Evolutionary conservation across 2,329 filamentous ascomycete species (phyloP), one percentile per base, ranked within the genome.

Genomic region (Penicillium sp.): DNA sequence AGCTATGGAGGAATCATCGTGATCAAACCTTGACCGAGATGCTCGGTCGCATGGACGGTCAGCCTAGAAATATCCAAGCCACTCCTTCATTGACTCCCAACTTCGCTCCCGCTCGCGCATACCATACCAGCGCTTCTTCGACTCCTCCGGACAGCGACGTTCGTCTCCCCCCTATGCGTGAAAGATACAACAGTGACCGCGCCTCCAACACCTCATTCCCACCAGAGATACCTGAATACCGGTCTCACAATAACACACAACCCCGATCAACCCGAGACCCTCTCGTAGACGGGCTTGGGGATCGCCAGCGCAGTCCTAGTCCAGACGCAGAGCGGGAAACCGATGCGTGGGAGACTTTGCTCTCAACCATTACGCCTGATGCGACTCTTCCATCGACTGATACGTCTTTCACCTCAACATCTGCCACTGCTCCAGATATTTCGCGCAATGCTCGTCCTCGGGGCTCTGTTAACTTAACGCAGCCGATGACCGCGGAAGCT

Each of bases 221-320:
- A 68, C 68, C 39, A 5, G 53, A 50, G 9, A 49, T 44, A 34
- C 29, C 21, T 23, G 38, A 43, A 9, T 4, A 5, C 3, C 53
- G n/a, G 21, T 31, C 23, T 29, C 63, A 68, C 23, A 66, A 65
- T 34, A 66, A 65, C 36, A 65, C 66, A 34, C 60, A 62, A 41
- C 63, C 52, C 27, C 59, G 64, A 46, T 39, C 65, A 21, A 57
- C 53, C 43, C 64, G 60, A 5, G 67, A 66, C 19, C 53, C 69
- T 15, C 55, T 58, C 50, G 61, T 88, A 1, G 87, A 95, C 72
- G 91, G 91, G 4, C 82, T 96, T 16, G 92, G 91, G 38, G 91
- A 96, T 74, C 88, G 92, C 57, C 85, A 91, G 61, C 86, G 91
- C 65, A 96, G 91, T 72, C 77, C 91, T n/a, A 92, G 88, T 69